phyloP scores from a whole-genome alignment of 495 filamentous ascomycete genomes.

The Neurospora intermedia region DNA sequence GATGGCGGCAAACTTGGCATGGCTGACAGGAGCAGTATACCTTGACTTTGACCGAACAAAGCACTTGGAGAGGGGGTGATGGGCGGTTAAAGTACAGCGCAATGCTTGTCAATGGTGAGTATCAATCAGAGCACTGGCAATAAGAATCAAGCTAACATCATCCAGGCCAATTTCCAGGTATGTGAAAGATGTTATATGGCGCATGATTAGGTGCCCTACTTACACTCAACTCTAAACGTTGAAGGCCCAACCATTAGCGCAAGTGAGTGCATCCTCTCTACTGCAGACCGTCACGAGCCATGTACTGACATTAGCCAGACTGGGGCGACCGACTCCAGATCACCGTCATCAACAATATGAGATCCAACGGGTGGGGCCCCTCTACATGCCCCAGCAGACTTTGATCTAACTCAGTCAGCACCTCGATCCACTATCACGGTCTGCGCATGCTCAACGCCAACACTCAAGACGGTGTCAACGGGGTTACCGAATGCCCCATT shows the following conservation, averaged over 20 bases:
- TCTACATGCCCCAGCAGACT: neutral
- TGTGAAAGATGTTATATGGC: neutral
- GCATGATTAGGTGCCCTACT: neutral
- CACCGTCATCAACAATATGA: slow-evolving; percentile 42
- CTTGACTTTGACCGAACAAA: slow-evolving; percentile 24
- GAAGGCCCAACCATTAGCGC: slow-evolving; percentile 45
- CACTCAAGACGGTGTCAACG: slow-evolving; percentile 32
- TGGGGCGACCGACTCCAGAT: slow-evolving; percentile 51
- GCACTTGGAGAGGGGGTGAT: slow-evolving; percentile 34
- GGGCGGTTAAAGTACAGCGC: slow-evolving; percentile 27
- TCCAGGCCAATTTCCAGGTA: slow-evolving; percentile 21
- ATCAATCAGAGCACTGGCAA: too few relatives aligned
- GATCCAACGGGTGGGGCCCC: slow-evolving; percentile 23
- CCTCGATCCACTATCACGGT: slow-evolving; percentile 48
- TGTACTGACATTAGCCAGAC: slow-evolving; percentile 15
- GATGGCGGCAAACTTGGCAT: neutral
- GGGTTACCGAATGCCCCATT: slow-evolving; percentile 41
- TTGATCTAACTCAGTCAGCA: slow-evolving; percentile 7
- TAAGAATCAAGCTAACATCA: neutral
- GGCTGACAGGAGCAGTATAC: slow-evolving; percentile 20
- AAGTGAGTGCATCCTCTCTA: slow-evolving; percentile 2
- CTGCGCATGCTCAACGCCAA: slow-evolving; percentile 30
- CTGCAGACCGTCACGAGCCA: slow-evolving; percentile 4
- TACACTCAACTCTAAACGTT: neutral
- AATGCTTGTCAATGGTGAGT: slow-evolving; percentile 34